Conservation (phyloP, 129 eudicot genomes). For the Rutidosis leptorrhynchoides region DNA sequence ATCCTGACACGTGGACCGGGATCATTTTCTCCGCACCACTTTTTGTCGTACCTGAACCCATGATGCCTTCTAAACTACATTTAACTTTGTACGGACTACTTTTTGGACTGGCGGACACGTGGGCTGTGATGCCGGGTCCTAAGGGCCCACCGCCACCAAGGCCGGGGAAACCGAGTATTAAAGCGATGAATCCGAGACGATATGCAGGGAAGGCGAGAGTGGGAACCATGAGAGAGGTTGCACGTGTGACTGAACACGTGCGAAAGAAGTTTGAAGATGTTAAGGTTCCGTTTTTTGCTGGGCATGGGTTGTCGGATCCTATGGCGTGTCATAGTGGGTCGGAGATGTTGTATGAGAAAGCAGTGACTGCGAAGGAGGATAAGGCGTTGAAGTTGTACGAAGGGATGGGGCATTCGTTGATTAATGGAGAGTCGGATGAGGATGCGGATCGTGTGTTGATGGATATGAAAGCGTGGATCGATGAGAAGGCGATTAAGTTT, state of each 20-base stretch:
- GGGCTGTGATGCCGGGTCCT: slow-evolving; percentile 69
- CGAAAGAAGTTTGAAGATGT: slow-evolving; percentile 58
- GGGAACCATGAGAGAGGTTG: slow-evolving; percentile 73
- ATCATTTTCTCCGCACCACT: slow-evolving; percentile 61
- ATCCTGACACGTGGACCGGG: slow-evolving; percentile 61
- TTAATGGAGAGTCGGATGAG: slow-evolving; percentile 82
- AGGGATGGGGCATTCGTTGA: slow-evolving; percentile 65
- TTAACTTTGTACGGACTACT: slow-evolving; percentile 57
- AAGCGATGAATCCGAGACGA: slow-evolving; percentile 56
- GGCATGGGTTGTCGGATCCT: slow-evolving; percentile 62
- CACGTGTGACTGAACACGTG: slow-evolving; percentile 39
- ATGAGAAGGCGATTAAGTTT: slow-evolving; percentile 57
- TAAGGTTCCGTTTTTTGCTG: slow-evolving; percentile 51
- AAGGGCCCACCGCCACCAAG: slow-evolving; percentile 50
- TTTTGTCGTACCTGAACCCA: slow-evolving; percentile 56
- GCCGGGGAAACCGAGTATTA: slow-evolving; percentile 52
- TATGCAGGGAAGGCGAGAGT: slow-evolving; percentile 59
- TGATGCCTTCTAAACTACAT: slow-evolving; percentile 71
- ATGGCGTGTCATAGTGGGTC: slow-evolving; percentile 52
- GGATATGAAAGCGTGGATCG: slow-evolving; percentile 84
- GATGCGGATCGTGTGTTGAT: slow-evolving; percentile 50
- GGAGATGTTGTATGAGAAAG: slow-evolving; percentile 60
- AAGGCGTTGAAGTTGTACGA: slow-evolving; percentile 60
- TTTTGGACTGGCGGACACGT: slow-evolving; percentile 73
- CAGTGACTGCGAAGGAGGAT: slow-evolving; percentile 38